Base-by-base conservation (phyloP, 2,329 filamentous ascomycete species). In the Arthroderma sp. region DNA sequence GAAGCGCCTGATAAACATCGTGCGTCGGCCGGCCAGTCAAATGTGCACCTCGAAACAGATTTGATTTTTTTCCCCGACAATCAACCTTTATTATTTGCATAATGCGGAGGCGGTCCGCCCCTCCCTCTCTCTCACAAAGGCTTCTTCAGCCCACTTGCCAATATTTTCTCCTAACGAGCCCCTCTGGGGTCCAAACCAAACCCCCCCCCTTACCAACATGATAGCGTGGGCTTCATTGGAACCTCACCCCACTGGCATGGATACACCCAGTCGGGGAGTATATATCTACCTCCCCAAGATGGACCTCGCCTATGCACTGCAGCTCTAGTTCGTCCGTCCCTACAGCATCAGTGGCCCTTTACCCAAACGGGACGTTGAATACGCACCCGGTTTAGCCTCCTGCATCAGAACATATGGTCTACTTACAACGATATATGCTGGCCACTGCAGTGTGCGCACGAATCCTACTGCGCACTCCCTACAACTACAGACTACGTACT, bases 251-350 rank as follows among this genome's bases (percentile, higher is more conserved):
- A 33, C 44, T 8, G 13, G 44, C 23, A 31, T 31, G 44, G 28
- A n/a, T 51, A 51, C n/a, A 51, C 44, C 44, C 44, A 51, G 44
- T 19, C 44, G n/a, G 28, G 44, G 23, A 51, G 44, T 31, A 33
- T n/a, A 11, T 31, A 51, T 51, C 44, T 31, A 33, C 44, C 28
- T 44, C 41, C 44, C 44, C 25, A 51, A 51, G 44, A 33, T 31
- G 44, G 44, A 33, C 11, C n/a, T 51, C 44, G 44, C 44, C 44
- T 51, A 51, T 31, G 44, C 44, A 51, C 44, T 51, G 44, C 44
- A 51, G 8, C 44, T 31, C n/a, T 51, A 33, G 44, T 51, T 51
- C 44, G 13, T 51, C 23, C 44, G 23, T 51, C 44, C 25, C 13
- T 31, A 51, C 44, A 51, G 23, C 44, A 17, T 5, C 23, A 5